Percentiles rank a stretch among this genome's conserved stretches.
phyloP scores from a whole-genome alignment of 768 basidiomycete species.

The Strobilomyces confusus region DNA sequence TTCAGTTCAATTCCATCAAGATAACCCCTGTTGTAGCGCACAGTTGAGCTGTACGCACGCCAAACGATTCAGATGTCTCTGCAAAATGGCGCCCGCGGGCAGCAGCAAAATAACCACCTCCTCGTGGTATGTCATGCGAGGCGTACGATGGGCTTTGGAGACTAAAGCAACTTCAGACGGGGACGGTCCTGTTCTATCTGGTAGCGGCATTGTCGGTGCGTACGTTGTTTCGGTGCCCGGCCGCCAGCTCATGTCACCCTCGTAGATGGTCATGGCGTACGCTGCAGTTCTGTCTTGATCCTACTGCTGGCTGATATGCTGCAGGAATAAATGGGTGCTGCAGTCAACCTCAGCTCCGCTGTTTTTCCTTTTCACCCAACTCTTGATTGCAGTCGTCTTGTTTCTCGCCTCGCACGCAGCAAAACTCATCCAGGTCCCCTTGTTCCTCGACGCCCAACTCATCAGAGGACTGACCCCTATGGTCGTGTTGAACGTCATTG shows the following conservation, averaged over 20 bases:
- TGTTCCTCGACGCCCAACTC: conserved; percentile 59
- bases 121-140: conserved; percentile 27
- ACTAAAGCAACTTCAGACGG: conserved; percentile 42
- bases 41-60: background rate
- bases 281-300: conserved; percentile 22
- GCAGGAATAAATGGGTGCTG: conserved; percentile 90
- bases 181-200: conserved; percentile 81
- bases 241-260: background rate
- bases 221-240: conserved; percentile 16
- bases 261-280: conserved; percentile 89
- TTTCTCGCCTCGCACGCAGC: conserved; percentile 61
- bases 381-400: conserved; percentile 73
- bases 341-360: conserved; percentile 69
- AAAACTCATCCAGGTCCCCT: conserved; percentile 63
- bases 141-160: background rate
- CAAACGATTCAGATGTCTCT: conserved; percentile 21
- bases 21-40: background rate
- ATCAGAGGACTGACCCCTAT: conserved; percentile 74
- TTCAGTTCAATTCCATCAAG: background rate
- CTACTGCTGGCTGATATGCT: conserved; percentile 10
- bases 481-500: conserved; percentile 73
- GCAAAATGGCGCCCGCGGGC: conserved; percentile 25
- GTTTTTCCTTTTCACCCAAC: conserved; percentile 83
- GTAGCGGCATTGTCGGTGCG: conserved; percentile 84
- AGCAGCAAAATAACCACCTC: conserved; percentile 31